Evolutionary conservation across 1,139 yeast genomes (phyloP).

Genomic region (Hyphopichia khmerensis): DNA sequence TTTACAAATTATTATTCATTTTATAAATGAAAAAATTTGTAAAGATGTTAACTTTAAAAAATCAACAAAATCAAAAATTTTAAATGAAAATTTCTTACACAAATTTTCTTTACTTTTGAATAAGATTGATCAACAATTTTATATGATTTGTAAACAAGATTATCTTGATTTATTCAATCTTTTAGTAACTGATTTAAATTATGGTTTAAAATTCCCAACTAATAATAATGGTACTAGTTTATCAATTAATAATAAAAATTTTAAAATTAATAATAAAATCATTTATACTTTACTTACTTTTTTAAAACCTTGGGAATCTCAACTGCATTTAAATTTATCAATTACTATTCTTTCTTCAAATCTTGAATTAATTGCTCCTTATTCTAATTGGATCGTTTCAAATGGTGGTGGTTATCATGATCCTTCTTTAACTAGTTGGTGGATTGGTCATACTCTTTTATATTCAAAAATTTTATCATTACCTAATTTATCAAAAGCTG

Average conservation of each 20-base stretch:
- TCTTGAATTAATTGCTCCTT: constrained; percentile 77
- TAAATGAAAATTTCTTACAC: constrained; percentile 74
- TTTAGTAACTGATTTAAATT: constrained; percentile 42
- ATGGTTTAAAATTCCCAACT: constrained; percentile 65
- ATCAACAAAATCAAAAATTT: constrained; percentile 68
- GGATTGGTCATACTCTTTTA: constrained; percentile 73
- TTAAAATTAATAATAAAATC: constrained; percentile 64
- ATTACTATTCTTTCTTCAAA: constrained; percentile 49
- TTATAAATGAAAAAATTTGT: constrained; percentile 52
- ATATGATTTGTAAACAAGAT: neutral
- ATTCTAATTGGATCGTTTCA: constrained; percentile 53
- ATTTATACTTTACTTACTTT: constrained; percentile 60
- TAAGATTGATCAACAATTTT: constrained; percentile 20
- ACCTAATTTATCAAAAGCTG: constrained; percentile 20
- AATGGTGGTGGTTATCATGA: constrained; percentile 63
- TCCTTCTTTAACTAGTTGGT: constrained; percentile 74
- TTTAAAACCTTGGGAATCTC: constrained; percentile 82
- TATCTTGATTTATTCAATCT: neutral
- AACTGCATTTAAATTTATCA: constrained; percentile 56
- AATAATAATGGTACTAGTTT: constrained; percentile 42
- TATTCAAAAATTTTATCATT: constrained; percentile 57
- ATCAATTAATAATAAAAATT: constrained; percentile 45
- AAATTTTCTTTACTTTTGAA: constrained; percentile 56
- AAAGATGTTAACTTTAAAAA: constrained; percentile 62
- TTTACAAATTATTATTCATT: constrained; percentile 40